Conservation (phyloP, 495 filamentous ascomycete species). For the Neurospora sp. region DNA sequence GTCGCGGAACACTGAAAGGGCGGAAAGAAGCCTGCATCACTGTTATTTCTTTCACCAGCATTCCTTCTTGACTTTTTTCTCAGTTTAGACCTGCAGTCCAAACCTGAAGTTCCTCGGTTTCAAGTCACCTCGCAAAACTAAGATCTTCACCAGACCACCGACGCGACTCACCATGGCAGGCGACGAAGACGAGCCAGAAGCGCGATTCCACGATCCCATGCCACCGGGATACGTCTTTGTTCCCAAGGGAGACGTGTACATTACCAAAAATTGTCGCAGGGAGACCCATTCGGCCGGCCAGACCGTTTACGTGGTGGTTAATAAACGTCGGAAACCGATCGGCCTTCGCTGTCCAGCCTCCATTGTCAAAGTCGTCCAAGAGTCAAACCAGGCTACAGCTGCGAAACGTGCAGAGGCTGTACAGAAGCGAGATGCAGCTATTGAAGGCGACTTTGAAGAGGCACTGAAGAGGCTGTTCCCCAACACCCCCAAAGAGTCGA, state of each 20-base stretch:
- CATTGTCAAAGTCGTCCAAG: conserved; percentile 18
- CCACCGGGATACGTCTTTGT: conserved; percentile 28
- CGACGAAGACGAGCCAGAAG: conserved; percentile 9
- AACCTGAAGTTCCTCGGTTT: background rate
- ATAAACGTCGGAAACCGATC: conserved; percentile 12
- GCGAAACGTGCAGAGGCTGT: conserved; percentile 14
- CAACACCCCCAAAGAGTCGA: conserved; percentile 11
- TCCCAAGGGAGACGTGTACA: conserved; percentile 28
- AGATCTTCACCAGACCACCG: background rate
- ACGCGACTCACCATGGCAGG: background rate
- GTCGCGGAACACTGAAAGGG: background rate
- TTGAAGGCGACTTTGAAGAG: conserved; percentile 16
- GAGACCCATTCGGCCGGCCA: conserved; percentile 18
- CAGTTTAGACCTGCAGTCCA: background rate
- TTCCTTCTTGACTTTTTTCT: background rate
- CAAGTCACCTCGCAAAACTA: background rate
- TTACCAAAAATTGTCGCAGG: conserved; percentile 29
- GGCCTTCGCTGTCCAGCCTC: conserved; percentile 29
- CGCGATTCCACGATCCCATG: conserved; percentile 10
- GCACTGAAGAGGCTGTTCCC: conserved; percentile 22
- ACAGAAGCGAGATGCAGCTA: conserved; percentile 18
- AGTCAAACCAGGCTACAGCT: conserved; percentile 17
- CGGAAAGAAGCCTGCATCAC: background rate
- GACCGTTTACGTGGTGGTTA: conserved; percentile 25
- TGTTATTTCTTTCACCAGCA: background rate